Base-by-base conservation (phyloP, 129 eudicot genomes). In the Logfia minima region DNA sequence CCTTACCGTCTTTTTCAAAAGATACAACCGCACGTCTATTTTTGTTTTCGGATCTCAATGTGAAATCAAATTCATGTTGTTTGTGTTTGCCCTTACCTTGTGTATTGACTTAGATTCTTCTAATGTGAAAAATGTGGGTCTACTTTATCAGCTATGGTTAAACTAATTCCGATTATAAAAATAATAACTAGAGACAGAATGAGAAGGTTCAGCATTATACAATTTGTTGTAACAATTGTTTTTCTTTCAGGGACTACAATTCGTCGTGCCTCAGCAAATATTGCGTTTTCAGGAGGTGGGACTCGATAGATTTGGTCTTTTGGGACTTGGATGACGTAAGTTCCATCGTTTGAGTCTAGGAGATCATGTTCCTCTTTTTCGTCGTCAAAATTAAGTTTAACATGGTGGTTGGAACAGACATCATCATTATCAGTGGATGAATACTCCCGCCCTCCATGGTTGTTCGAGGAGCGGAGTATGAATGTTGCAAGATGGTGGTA, bases 271-370 rank as follows among this genome's bases (percentile, higher is more conserved):
- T 78, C 77, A 4, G 53, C 82, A 4, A 78, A 52, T 63, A 77
- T 32, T 53, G 93, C 80, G 77, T 90, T 92, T 48, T 85, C 96
- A 9, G 87, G 92, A 1, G 90, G 92, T 0, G 98, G 96, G 64
- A 77, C 66, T 2, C 92, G 88, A 80, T 84, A 87, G 35, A 92
- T 87, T 43, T 90, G 96, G 62, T 92, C 96, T 37, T 86, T 90
- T 2, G 92, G 96, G 82, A 90, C 67, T 70, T 88, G 96, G 68
- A 92, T 85, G 31, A 92, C 83, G 72, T 88, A 90, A 9, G 93
- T 90, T 3, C 79, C 77, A 8, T 71, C 26, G 11, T 29, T 2
- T 19, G 89, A 53, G 23, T 86, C 78, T 5, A 86, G 87, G 71
- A 79, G 82, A 48, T 79, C 77, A 4, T 26, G 23, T 17, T 79